Evolutionary conservation across 164 flowering plant genomes (phyloP).

Genomic region (Liriodendron chinense): DNA sequence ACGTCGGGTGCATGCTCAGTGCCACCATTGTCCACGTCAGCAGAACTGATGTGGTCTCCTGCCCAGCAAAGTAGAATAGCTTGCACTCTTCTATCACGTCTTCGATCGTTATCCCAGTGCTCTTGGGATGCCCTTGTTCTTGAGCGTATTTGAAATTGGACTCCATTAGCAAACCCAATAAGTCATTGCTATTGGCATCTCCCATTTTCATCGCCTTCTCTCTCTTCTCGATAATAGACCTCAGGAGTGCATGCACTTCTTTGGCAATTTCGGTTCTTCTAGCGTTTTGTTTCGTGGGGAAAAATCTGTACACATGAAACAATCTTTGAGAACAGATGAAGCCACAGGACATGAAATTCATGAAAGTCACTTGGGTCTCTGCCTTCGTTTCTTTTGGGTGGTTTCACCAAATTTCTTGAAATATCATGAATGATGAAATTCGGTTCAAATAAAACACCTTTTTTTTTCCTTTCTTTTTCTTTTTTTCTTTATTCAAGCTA

Average conservation of each 20-base stretch:
- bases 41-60: slow-evolving; percentile 47
- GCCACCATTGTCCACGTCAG: slow-evolving; percentile 44
- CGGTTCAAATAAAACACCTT: slow-evolving; percentile 38
- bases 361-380: no score
- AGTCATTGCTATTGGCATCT: background rate
- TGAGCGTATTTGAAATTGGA: slow-evolving; percentile 2
- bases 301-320: slow-evolving; percentile 2
- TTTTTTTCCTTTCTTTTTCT: background rate
- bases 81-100: slow-evolving; percentile 55
- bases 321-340: no score
- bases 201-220: slow-evolving; percentile 15
- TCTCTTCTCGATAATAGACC: slow-evolving; percentile 2
- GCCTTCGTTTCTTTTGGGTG: no score
- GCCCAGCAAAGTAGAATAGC: slow-evolving; percentile 47
- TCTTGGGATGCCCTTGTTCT: background rate
- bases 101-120: slow-evolving; percentile 35
- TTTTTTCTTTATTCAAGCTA: no score
- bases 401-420: no score
- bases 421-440: slow-evolving; percentile 19
- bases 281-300: slow-evolving; percentile 8
- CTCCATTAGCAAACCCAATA: slow-evolving; percentile 14
- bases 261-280: slow-evolving; percentile 1
- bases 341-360: no score
- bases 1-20: slow-evolving; percentile 36
- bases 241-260: slow-evolving; percentile 6